These are phyloP conservation scores for Elsinoe perseae DNA, from an alignment of 2,329 filamentous ascomycete genomes.

Conservation along the genomic window DNA sequence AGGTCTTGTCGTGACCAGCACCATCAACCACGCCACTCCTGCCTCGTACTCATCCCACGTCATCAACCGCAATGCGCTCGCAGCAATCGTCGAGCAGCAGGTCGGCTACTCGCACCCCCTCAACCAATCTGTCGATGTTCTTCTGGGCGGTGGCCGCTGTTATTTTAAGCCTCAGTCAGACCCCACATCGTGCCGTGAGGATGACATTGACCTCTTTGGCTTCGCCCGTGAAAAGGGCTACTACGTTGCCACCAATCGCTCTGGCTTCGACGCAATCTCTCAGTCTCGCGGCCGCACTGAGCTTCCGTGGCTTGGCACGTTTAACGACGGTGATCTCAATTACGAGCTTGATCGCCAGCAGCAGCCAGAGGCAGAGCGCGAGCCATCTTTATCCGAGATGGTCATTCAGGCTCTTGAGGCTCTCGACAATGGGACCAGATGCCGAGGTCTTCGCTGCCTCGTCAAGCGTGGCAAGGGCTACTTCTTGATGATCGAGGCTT, in stretches of 20 bases:
- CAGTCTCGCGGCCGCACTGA: conserved; percentile 13
- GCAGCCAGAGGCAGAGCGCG: conserved; percentile 24
- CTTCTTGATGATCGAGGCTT: conserved; percentile 37
- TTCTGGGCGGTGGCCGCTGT: conserved; percentile 37
- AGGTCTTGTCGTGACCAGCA: conserved; percentile 37
- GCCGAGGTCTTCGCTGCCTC: conserved; percentile 15
- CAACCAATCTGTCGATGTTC: conserved; percentile 33
- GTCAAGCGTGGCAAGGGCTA: conserved; percentile 30
- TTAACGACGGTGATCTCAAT: conserved; percentile 35
- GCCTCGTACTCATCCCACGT: conserved; percentile 32
- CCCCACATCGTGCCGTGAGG: conserved; percentile 32
- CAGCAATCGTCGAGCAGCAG: conserved; percentile 34
- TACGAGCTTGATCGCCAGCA: conserved; percentile 32
- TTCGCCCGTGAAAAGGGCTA: conserved; percentile 32
- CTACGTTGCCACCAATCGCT: conserved; percentile 32
- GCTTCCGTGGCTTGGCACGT: conserved; percentile 35
- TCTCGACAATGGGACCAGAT: conserved; percentile 30
- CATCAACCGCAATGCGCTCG: conserved; percentile 29
- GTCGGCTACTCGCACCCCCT: conserved; percentile 36
- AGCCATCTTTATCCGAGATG: conserved; percentile 37
- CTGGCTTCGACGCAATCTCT: conserved; percentile 30
- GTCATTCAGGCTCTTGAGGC: conserved; percentile 33
- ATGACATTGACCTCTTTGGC: conserved; percentile 33
- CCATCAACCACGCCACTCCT: conserved; percentile 33
- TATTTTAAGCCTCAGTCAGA: conserved; percentile 36